Evolutionary conservation across 2,329 filamentous ascomycete species (phyloP).

Genomic region (Penicillium aurantiogriseum): DNA sequence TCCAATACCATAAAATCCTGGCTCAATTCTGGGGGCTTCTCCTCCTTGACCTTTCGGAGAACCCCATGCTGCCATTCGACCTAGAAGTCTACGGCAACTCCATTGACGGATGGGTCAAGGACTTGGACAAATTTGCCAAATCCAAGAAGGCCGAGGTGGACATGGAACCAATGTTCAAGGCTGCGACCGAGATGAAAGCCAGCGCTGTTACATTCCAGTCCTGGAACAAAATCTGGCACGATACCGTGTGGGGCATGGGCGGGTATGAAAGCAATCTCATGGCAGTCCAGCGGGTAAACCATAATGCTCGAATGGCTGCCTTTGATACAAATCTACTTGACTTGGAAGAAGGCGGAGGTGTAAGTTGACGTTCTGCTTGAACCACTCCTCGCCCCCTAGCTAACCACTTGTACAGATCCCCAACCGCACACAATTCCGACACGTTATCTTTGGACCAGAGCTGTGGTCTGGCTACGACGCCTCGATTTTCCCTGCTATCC

Average conservation of each 20-base stretch:
- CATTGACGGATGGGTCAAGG: slow-evolving; percentile 63
- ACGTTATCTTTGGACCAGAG: slow-evolving; percentile 83
- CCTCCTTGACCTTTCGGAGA: slow-evolving; percentile 80
- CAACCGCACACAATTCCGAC: slow-evolving; percentile 89
- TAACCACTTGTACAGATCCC: slow-evolving; percentile 59
- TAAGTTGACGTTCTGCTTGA: slow-evolving; percentile 52
- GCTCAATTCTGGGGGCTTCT: slow-evolving; percentile 77
- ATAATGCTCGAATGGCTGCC: slow-evolving; percentile 73
- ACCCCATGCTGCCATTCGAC: slow-evolving; percentile 78
- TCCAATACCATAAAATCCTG: slow-evolving; percentile 75
- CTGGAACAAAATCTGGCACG: slow-evolving; percentile 78
- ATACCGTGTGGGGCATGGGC: slow-evolving; percentile 65
- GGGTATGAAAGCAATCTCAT: slow-evolving; percentile 74
- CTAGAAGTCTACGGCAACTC: slow-evolving; percentile 68
- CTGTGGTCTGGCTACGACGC: slow-evolving; percentile 69
- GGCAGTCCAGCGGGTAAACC: slow-evolving; percentile 65
- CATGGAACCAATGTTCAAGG: slow-evolving; percentile 61
- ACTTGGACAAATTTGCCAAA: slow-evolving; percentile 65
- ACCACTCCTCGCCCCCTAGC: background rate
- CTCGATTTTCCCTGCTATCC: slow-evolving; percentile 76
- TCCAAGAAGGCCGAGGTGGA: slow-evolving; percentile 54
- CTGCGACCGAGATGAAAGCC: slow-evolving; percentile 59
- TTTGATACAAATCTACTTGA: slow-evolving; percentile 87
- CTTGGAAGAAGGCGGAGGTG: slow-evolving; percentile 66
- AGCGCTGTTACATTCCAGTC: slow-evolving; percentile 65